phyloP scores from a whole-genome alignment of 1,139 yeast genomes.

The Lizanozyma gosingica region DNA sequence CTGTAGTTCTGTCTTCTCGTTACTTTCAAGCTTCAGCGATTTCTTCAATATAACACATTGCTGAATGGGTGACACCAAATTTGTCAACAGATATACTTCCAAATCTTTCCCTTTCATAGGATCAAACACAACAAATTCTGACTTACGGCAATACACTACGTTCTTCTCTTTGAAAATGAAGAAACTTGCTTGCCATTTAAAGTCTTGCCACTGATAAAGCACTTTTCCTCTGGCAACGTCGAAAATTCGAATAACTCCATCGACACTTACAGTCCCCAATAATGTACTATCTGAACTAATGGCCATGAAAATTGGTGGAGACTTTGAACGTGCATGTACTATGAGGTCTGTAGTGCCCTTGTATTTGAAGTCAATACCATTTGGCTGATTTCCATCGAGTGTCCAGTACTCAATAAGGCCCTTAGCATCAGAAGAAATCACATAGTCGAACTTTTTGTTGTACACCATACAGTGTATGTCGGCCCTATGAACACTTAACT shows the following conservation, averaged over 20 bases:
- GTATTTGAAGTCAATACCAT: constrained; percentile 18
- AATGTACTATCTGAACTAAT: constrained; percentile 17
- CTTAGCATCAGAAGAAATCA: constrained; percentile 26
- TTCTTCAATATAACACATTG: not conserved
- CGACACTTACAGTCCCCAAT: constrained; percentile 21
- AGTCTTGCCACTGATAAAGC: constrained; percentile 1
- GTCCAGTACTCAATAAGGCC: constrained; percentile 42
- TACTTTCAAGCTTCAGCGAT: too few species aligned
- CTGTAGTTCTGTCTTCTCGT: not conserved
- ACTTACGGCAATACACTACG: not conserved
- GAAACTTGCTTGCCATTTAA: not conserved
- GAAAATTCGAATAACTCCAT: constrained; percentile 23
- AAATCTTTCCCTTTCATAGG: not conserved
- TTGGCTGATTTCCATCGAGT: constrained; percentile 7
- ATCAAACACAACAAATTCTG: not conserved
- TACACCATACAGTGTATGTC: constrained; percentile 19
- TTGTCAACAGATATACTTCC: not conserved
- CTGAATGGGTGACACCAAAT: not conserved
- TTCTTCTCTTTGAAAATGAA: not conserved
- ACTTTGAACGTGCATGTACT: constrained; percentile 25
- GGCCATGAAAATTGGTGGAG: constrained; percentile 12
- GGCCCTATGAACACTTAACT: constrained; percentile 18
- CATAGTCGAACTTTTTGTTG: constrained; percentile 19
- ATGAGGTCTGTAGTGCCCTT: constrained; percentile 37
- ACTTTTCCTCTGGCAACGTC: constrained; percentile 25